Conservation (phyloP, 768 basidiomycete species). For the Kondoa malvinella region DNA sequence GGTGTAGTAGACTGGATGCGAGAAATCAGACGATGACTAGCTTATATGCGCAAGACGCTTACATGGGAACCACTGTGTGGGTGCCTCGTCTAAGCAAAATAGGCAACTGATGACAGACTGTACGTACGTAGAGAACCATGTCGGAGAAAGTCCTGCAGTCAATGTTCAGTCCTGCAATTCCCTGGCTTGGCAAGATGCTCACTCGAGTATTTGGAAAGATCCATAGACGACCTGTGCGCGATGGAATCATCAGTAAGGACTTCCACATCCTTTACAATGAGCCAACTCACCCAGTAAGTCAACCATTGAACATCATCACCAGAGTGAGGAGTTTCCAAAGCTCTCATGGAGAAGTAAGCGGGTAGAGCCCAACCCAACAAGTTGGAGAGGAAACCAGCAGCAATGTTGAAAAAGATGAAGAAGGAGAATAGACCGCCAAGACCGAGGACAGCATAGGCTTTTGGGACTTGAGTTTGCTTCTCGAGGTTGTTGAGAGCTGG, state of each 20-base stretch:
- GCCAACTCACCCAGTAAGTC: background rate
- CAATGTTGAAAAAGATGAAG: slow-evolving; percentile 71
- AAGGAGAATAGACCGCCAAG: slow-evolving; percentile 47
- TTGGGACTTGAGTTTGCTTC: slow-evolving; percentile 78
- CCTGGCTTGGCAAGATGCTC: slow-evolving; percentile 47
- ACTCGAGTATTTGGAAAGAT: background rate
- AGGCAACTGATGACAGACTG: slow-evolving; percentile 40
- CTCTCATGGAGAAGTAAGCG: slow-evolving; percentile 86
- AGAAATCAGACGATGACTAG: background rate
- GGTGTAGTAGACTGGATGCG: slow-evolving; percentile 36
- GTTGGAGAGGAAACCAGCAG: slow-evolving; percentile 83
- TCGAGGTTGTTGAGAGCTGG: slow-evolving; percentile 62
- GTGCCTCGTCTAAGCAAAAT: background rate
- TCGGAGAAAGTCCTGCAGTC: background rate
- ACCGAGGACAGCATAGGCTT: slow-evolving; percentile 72
- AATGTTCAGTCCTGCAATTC: slow-evolving; percentile 47
- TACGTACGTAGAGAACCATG: background rate
- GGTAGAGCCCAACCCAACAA: slow-evolving; percentile 87
- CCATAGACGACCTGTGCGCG: background rate
- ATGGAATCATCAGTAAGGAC: background rate
- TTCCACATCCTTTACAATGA: background rate
- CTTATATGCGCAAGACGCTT: background rate
- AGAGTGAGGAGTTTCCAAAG: slow-evolving; percentile 67
- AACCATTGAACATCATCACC: slow-evolving; percentile 28
- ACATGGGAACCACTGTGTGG: background rate